Conservation (phyloP, 129 eudicot species). For the Pittosporum tobira region DNA sequence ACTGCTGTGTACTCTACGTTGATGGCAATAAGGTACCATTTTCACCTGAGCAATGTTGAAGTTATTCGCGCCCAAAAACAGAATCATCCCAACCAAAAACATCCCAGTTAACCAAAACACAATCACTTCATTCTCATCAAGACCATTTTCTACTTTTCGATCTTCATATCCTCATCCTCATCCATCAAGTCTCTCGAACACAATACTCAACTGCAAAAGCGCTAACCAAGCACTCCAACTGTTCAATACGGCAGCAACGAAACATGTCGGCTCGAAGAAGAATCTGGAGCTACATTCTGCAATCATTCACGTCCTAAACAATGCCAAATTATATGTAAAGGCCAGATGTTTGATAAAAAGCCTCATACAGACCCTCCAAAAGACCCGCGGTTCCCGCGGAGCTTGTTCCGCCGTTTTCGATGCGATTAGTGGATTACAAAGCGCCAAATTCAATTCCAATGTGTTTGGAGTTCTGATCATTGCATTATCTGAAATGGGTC, state of each 20-base stretch:
- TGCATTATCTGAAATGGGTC: slow-evolving; percentile 53
- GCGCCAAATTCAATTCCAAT: slow-evolving; percentile 20
- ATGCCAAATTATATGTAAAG: slow-evolving; percentile 43
- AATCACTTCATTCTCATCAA: not conserved
- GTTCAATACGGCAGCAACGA: slow-evolving; percentile 41
- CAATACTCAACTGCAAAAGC: slow-evolving; percentile 47
- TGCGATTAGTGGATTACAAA: slow-evolving; percentile 33
- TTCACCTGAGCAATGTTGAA: slow-evolving; percentile 28
- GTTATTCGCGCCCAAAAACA: slow-evolving; percentile 23
- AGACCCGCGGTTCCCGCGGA: slow-evolving; percentile 34
- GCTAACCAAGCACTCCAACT: slow-evolving; percentile 42
- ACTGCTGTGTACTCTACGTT: too few relatives aligned
- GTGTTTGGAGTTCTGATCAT: slow-evolving; percentile 65
- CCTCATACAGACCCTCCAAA: slow-evolving; percentile 47
- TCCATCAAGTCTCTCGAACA: slow-evolving; percentile 24
- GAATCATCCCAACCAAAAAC: slow-evolving; percentile 7
- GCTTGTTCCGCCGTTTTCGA: slow-evolving; percentile 39
- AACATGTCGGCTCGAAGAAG: slow-evolving; percentile 26
- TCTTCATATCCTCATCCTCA: slow-evolving; percentile 20
- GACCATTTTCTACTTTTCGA: not conserved
- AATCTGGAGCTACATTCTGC: slow-evolving; percentile 56
- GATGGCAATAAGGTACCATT: not conserved
- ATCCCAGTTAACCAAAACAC: not conserved
- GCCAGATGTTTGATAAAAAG: slow-evolving; percentile 87
- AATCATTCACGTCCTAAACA: slow-evolving; percentile 30